Evolutionary conservation across 805 yeast genomes (phyloP).

Genomic region (Candida wancherniae): DNA sequence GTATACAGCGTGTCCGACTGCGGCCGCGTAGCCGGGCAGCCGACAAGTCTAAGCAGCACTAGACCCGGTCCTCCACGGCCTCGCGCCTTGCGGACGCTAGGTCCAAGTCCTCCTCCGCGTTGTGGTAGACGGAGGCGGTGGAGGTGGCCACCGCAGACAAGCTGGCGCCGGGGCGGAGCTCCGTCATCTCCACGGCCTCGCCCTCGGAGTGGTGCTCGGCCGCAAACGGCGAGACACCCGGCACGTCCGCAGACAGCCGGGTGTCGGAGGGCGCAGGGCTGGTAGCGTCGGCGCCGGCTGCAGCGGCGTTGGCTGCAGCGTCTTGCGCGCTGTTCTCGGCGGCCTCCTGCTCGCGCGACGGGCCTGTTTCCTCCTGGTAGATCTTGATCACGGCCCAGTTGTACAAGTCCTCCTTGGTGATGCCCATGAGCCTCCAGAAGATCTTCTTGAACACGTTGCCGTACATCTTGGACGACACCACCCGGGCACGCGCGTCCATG

Average conservation of each 20-base stretch:
- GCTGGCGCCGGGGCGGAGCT: slow-evolving; percentile 1
- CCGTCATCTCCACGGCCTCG: slow-evolving; percentile 6
- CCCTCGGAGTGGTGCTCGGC: neutral
- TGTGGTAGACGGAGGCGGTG: slow-evolving; percentile 2
- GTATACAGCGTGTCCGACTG: slow-evolving; percentile 1
- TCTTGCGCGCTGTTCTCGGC: no score
- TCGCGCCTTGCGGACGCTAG: slow-evolving; percentile 10
- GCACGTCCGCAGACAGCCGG: no score
- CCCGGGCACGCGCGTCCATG: slow-evolving; percentile 43
- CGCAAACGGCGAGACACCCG: no score
- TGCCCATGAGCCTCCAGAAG: slow-evolving; percentile 58
- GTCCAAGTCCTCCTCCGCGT: slow-evolving; percentile 9
- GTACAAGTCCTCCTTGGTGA: slow-evolving; percentile 43
- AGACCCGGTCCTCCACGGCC: slow-evolving; percentile 7
- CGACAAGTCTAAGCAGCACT: neutral
- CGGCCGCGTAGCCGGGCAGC: neutral
- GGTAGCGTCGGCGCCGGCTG: no score
- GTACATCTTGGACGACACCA: slow-evolving; percentile 32
- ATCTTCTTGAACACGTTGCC: slow-evolving; percentile 26
- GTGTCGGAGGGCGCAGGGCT: no score
- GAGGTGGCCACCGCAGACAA: slow-evolving; percentile 1
- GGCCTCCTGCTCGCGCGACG: no score
- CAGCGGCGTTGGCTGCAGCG: no score
- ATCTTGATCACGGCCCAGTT: slow-evolving; percentile 43
- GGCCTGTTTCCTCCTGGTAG: slow-evolving; percentile 12